Evolutionary conservation across 129 eudicot species (phyloP), one percentile per base, ranked within the genome.

Genomic region (Escallonia herrerae): DNA sequence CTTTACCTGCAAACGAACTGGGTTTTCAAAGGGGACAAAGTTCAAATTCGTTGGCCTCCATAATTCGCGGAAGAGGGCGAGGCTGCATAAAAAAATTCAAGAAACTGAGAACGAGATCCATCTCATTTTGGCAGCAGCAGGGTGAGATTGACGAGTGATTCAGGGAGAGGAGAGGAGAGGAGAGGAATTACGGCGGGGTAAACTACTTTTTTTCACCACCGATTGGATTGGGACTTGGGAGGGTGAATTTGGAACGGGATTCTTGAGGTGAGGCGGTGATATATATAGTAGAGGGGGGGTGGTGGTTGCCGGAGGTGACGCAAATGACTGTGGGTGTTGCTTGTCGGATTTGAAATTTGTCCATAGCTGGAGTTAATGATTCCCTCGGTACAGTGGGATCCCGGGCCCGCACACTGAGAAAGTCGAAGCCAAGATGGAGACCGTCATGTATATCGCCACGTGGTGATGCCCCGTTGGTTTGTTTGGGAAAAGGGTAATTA

Each of bases 1-100:
- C 33, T 22, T 51, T 53, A 53, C 46, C 72, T 63, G 49, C 33
- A 61, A 62, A 4, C 39, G 43, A 7, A 43, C 6, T n/a, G 15
- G 33, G 39, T 33, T 33, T 59, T 71, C 77, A 65, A 59, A 48
- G 59, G 38, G 47, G 22, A 54, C 39, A 60, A 55, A 70, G 58
- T 41, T 82, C 84, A n/a, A 69, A 77, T 54, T 86, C 94, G 65
- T 77, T 74, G 13, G 79, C 80, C 83, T 86, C 89, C 95, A 86
- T 86, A 50, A n/a, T 58, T 47, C 55, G 57, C 46, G 62, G 33
- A 46, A 14, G 64, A 74, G 59, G 47, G 37, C 13, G 54, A 40
- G 33, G 40, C 37, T 59, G 46, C 22, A 68, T 64, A 50, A 64
- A 51, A 50, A 64, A 51, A 49, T 11, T 14, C 11, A 15, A 2